phyloP scores from a whole-genome alignment of 257 asterid species.

The Plantago major region DNA sequence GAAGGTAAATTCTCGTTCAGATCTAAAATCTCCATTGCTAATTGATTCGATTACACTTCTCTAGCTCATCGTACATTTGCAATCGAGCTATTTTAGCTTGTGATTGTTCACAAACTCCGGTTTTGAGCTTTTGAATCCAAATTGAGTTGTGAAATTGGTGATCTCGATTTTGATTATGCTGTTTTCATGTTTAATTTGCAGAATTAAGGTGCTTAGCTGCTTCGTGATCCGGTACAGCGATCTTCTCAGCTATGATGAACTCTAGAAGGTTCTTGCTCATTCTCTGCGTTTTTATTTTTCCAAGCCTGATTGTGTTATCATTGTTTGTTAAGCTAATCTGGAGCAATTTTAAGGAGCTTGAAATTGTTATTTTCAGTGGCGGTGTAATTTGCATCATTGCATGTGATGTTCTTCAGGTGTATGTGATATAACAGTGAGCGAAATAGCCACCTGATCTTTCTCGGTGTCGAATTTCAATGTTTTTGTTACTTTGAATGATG shows the following conservation, averaged over 20 bases:
- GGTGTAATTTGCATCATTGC: constrained; percentile 2
- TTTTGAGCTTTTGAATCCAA: neutral
- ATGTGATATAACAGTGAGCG: constrained; percentile 9
- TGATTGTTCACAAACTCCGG: neutral
- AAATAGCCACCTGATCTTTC: too few relatives aligned
- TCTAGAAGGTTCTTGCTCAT: constrained; percentile 43
- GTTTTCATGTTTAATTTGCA: neutral
- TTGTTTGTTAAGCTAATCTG: too few relatives aligned
- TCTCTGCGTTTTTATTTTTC: neutral
- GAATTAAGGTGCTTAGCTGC: neutral
- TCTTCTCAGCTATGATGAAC: constrained; percentile 53
- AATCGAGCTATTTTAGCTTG: neutral
- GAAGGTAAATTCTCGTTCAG: neutral
- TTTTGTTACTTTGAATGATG: too few relatives aligned
- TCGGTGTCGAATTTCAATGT: too few relatives aligned
- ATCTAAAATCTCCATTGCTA: constrained; percentile 1
- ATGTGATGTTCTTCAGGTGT: constrained; percentile 9
- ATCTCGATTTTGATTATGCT: neutral
- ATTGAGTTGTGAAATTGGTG: neutral
- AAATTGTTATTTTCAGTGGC: constrained; percentile 8
- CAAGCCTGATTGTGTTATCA: neutral
- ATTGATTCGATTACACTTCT: neutral
- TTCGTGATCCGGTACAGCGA: constrained; percentile 1
- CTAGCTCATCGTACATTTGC: too few relatives aligned
- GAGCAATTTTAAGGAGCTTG: neutral